These are phyloP conservation scores for Aureobasidium sp. DNA, from an alignment of 2,329 filamentous ascomycete species.

Conservation along the genomic window DNA sequence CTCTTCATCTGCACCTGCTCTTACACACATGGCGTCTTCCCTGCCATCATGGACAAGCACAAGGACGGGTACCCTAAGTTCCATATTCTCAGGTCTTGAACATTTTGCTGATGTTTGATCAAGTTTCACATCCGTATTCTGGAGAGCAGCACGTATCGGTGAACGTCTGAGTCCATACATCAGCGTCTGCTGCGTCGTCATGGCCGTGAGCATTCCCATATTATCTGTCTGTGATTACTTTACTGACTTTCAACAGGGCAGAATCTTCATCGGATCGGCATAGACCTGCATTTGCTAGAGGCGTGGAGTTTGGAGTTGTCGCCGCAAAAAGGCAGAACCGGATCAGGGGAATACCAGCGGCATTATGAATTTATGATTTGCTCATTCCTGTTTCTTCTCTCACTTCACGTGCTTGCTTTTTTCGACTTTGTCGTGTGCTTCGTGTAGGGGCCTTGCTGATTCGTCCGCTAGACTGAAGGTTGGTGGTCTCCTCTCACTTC, in stretches of 20 bases:
- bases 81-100: neutral
- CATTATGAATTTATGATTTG: neutral
- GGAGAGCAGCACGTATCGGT: constrained; percentile 90
- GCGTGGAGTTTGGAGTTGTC: constrained; percentile 8
- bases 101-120: neutral
- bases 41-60: constrained; percentile 82
- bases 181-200: constrained; percentile 82
- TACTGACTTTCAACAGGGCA: constrained; percentile 13
- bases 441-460: no score
- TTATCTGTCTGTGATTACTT: neutral
- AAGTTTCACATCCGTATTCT: constrained; percentile 78
- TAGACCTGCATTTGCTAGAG: neutral
- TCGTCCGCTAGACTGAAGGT: no score
- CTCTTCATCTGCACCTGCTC: constrained; percentile 93
- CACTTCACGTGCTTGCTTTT: no score
- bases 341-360: neutral
- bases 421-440: neutral
- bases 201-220: constrained; percentile 61
- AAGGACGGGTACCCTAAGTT: constrained; percentile 64
- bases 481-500: no score
- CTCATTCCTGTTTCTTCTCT: neutral
- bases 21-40: constrained; percentile 85
- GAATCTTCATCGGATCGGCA: constrained; percentile 18
- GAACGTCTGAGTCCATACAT: constrained; percentile 93
- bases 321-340: neutral